phyloP scores from a whole-genome alignment of 1,139 yeast genomes.

The Blastobotrys elegans region DNA sequence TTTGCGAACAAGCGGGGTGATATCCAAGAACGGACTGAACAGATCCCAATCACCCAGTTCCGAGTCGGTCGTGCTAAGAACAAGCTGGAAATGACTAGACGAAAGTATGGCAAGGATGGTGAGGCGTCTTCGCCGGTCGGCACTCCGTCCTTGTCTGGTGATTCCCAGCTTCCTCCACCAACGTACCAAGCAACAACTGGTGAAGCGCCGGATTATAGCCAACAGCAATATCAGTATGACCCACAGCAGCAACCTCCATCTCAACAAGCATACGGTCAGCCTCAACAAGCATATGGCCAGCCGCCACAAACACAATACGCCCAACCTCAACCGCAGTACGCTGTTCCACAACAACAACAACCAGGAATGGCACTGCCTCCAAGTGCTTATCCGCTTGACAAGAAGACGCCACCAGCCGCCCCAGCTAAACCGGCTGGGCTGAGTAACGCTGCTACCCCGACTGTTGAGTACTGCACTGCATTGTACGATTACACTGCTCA shows the following conservation, averaged over 20 bases:
- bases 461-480: conserved; percentile 59
- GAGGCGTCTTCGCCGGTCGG: conserved; percentile 35
- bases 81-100: conserved; percentile 75
- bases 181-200: conserved; percentile 24
- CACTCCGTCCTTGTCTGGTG: conserved; percentile 21
- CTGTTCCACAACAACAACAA: conserved; percentile 1
- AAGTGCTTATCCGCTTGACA: conserved; percentile 17
- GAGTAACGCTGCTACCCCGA: conserved; percentile 29
- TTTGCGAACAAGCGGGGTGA: conserved; percentile 80
- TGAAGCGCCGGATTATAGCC: conserved; percentile 15
- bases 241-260: conserved; percentile 25
- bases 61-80: conserved; percentile 81
- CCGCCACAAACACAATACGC: conserved; percentile 31
- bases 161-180: conserved; percentile 26
- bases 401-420: conserved; percentile 25
- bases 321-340: conserved; percentile 20
- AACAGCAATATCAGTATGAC: conserved; percentile 19
- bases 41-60: conserved; percentile 82
- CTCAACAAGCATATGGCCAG: conserved; percentile 24
- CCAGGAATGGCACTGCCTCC: conserved; percentile 18
- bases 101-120: conserved; percentile 57
- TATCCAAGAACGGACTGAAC: conserved; percentile 83
- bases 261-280: conserved; percentile 32
- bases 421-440: conserved; percentile 30
- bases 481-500: conserved; percentile 73